phyloP scores from a whole-genome alignment of 306 rosid species.

The Abrus precatorius region DNA sequence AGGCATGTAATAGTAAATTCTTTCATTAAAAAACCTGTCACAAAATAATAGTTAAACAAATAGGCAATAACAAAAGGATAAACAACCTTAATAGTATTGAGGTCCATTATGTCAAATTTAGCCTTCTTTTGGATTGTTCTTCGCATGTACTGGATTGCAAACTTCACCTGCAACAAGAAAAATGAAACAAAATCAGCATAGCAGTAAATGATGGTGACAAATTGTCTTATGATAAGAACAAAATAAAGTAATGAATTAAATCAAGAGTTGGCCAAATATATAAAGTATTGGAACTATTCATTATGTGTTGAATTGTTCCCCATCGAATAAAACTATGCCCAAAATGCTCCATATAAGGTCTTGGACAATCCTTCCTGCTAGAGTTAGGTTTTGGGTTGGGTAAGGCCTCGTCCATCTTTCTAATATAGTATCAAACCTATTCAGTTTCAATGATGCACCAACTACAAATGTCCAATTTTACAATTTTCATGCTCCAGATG shows the following conservation, averaged over 20 bases:
- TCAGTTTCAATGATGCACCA: too few relatives aligned
- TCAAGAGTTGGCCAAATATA: constrained; percentile 5
- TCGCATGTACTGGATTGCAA: constrained; percentile 97
- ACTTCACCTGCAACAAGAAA: constrained; percentile 76
- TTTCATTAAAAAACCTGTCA: constrained; percentile 39
- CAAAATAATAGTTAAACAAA: constrained; percentile 6
- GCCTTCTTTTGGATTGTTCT: constrained; percentile 97
- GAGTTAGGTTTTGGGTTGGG: not conserved
- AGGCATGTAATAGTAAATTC: constrained; percentile 27
- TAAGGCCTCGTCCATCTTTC: not conserved
- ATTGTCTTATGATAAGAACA: constrained; percentile 23
- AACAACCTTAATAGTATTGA: constrained; percentile 87
- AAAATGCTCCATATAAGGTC: not conserved
- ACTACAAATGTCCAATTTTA: too few relatives aligned
- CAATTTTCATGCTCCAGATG: too few relatives aligned
- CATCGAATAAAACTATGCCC: not conserved
- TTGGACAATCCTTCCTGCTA: not conserved
- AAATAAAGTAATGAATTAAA: constrained; percentile 12
- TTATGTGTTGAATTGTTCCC: not conserved
- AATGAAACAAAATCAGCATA: constrained; percentile 34
- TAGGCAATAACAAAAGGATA: not conserved
- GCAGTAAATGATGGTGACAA: constrained; percentile 7
- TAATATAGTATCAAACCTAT: too few relatives aligned
- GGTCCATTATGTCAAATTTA: constrained; percentile 84
- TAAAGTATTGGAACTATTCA: constrained; percentile 3